These are phyloP conservation scores for Xylaria sp. DNA, from an alignment of 2,329 filamentous ascomycete species.

Conservation along the genomic window DNA sequence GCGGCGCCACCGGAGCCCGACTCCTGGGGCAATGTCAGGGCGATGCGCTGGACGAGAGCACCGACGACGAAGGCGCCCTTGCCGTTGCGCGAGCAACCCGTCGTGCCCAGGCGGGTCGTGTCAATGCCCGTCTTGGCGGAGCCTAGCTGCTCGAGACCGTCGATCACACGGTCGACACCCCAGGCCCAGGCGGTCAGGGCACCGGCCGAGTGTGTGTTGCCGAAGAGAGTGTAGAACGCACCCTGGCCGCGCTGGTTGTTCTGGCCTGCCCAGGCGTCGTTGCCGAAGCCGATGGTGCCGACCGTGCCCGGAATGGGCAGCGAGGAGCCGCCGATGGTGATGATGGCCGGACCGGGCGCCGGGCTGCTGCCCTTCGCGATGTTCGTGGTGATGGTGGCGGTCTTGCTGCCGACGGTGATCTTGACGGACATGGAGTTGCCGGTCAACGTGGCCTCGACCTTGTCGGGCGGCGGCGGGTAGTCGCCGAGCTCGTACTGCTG, in stretches of 20 bases:
- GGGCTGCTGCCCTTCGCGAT: constrained; percentile 59
- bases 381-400: constrained; percentile 57
- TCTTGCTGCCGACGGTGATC: constrained; percentile 58
- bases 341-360: constrained; percentile 66
- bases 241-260: constrained; percentile 64
- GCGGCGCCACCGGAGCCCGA: constrained; percentile 70
- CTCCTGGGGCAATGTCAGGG: constrained; percentile 71
- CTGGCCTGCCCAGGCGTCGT: constrained; percentile 67
- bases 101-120: constrained; percentile 63
- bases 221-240: constrained; percentile 69
- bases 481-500: constrained; percentile 64
- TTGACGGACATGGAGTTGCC: constrained; percentile 58
- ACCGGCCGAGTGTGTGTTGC: constrained; percentile 64
- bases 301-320: constrained; percentile 66
- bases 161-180: constrained; percentile 70
- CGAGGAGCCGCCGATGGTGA: constrained; percentile 64
- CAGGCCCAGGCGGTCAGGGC: constrained; percentile 72
- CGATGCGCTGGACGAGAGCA: constrained; percentile 68
- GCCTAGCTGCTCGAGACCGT: constrained; percentile 65
- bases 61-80: constrained; percentile 72
- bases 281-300: constrained; percentile 68
- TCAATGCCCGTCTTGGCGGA: constrained; percentile 61
- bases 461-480: constrained; percentile 59
- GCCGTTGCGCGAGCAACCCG: constrained; percentile 72
- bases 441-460: constrained; percentile 58